Base-by-base conservation (phyloP, 768 basidiomycete genomes). In the Sporobolomyces roseus region DNA sequence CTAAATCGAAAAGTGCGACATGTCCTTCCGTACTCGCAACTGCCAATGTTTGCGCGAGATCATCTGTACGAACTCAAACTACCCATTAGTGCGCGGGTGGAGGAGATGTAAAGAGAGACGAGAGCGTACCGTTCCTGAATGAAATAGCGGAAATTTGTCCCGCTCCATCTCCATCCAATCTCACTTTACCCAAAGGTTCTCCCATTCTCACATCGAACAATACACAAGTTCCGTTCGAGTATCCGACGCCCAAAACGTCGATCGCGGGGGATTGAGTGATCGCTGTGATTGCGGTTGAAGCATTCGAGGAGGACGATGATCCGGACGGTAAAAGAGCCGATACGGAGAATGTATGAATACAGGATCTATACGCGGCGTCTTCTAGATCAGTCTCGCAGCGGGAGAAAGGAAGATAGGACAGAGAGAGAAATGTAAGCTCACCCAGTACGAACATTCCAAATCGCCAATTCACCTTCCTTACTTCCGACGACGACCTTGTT, bases 361-460 rank as follows among this genome's bases (percentile, higher is more conserved):
- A 86, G 1, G 86, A 84, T 75, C 92, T 96, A 32, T 5, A 21
- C 30, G n/a, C n/a, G n/a, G n/a, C n/a, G n/a, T n/a, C n/a, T n/a
- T n/a, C n/a, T n/a, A n/a, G n/a, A 19, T n/a, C 14, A 25, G 0
- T 32, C 4, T 51, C 32, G 53, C 29, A 45, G 12, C 12, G 21
- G 19, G 23, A 27, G 3, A 23, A n/a, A 12, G 49, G 50, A 35
- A 9, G 30, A 27, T 43, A 64, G 46, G 63, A 43, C 12, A 36
- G 10, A 25, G 25, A 27, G 66, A 23, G 74, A 21, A 7, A 79
- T 86, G 72, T n/a, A n/a, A n/a, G n/a, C n/a, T n/a, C 65, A 91
- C 91, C 84, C 84, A 16, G 92, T 87, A 12, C 87, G 83, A 70
- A 91, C 86, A 78, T 98, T 99, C 92, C 92, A 98, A n/a, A 99